Evolutionary conservation across 2,329 filamentous ascomycete genomes (phyloP).

Genomic region (Geosmithia morbida): DNA sequence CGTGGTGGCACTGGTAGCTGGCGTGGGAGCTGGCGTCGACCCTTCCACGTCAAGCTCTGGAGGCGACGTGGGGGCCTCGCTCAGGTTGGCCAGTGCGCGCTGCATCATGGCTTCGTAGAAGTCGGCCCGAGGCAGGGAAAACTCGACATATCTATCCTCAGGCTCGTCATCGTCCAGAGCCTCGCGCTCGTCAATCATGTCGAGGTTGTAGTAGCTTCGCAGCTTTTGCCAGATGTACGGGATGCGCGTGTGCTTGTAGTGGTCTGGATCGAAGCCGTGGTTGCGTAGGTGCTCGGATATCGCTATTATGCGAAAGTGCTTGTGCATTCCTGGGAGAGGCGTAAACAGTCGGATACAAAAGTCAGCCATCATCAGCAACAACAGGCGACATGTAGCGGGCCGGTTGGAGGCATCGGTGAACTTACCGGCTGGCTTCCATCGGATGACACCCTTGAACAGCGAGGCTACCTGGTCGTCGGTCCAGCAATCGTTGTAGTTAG

Average conservation of each 20-base stretch:
- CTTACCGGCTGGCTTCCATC: constrained; percentile 88
- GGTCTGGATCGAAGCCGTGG: constrained; percentile 60
- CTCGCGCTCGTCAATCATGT: constrained; percentile 74
- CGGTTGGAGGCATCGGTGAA: background rate
- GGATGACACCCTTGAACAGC: constrained; percentile 82
- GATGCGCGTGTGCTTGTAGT: constrained; percentile 69
- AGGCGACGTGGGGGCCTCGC: constrained; percentile 33
- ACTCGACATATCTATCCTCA: constrained; percentile 49
- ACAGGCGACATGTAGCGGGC: background rate
- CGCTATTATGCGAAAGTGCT: constrained; percentile 83
- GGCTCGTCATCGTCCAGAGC: constrained; percentile 46
- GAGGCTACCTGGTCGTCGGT: constrained; percentile 91
- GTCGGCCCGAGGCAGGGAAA: constrained; percentile 39
- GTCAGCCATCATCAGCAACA: background rate
- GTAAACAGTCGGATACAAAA: too few relatives aligned
- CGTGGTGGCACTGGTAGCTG: constrained; percentile 1
- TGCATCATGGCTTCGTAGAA: constrained; percentile 32
- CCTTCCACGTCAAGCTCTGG: constrained; percentile 22
- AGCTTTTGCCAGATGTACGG: constrained; percentile 89
- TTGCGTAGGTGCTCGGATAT: constrained; percentile 69
- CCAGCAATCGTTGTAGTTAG: constrained; percentile 54
- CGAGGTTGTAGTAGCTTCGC: constrained; percentile 67
- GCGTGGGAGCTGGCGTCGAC: background rate
- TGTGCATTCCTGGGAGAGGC: constrained; percentile 62
- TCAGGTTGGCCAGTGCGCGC: constrained; percentile 26